Percentiles rank a stretch among this genome's conserved stretches.
Conservation (phyloP, 225 moss, liverwort and hornwort species). For the Rhytidiadelphus loreus region DNA sequence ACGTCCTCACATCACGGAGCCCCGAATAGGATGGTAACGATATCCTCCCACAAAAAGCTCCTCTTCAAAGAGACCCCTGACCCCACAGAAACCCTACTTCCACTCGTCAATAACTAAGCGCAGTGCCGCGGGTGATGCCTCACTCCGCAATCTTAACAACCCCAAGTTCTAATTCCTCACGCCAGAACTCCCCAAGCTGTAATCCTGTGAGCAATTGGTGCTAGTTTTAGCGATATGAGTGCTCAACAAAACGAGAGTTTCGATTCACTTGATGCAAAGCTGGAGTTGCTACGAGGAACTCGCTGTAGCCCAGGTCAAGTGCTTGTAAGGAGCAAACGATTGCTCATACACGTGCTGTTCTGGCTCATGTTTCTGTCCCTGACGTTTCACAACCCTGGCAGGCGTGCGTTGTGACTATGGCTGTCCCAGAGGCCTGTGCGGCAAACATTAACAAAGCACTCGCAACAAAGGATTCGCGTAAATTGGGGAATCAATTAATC, state of each 20-base stretch:
- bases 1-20: not conserved
- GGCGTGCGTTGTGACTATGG: not conserved
- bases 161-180: too few relatives aligned
- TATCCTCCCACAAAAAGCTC: not conserved
- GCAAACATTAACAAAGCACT: not conserved
- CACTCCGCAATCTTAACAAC: not conserved
- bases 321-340: not conserved
- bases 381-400: not conserved
- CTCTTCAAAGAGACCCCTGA: not conserved
- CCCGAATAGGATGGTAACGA: not conserved
- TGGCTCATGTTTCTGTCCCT: not conserved
- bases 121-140: not conserved
- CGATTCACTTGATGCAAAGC: not conserved
- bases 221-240: too few relatives aligned
- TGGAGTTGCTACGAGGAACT: not conserved
- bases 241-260: not conserved
- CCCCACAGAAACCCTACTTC: not conserved
- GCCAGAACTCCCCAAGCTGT: too few relatives aligned
- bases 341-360: not conserved
- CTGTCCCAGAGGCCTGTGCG: not conserved
- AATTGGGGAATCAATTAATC: not conserved
- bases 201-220: not conserved
- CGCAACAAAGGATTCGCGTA: not conserved
- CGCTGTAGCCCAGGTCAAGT: not conserved
- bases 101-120: not conserved